These are phyloP conservation scores for Letharia lupina DNA, from an alignment of 495 filamentous ascomycete genomes.

Conservation along the genomic window DNA sequence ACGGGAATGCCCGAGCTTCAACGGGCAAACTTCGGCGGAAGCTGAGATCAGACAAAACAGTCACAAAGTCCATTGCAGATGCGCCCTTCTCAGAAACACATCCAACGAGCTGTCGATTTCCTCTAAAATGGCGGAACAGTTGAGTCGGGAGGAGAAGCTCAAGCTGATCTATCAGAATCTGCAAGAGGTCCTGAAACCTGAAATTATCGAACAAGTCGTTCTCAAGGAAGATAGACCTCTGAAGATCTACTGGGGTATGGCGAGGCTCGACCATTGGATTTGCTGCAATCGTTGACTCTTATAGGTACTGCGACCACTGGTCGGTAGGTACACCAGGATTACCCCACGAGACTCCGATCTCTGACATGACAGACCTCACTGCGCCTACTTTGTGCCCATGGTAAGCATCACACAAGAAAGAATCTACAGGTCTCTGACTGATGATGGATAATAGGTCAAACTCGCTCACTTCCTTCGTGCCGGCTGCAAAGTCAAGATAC, in stretches of 20 bases:
- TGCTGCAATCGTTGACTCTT: slow-evolving; percentile 14
- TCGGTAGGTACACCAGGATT: slow-evolving; percentile 7
- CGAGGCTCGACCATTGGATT: neutral
- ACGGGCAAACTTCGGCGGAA: neutral
- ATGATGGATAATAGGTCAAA: slow-evolving; percentile 40
- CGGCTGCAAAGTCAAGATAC: slow-evolving; percentile 70
- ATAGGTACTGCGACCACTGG: slow-evolving; percentile 73
- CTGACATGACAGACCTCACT: slow-evolving; percentile 48
- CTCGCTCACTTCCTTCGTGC: slow-evolving; percentile 81
- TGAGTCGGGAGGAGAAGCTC: slow-evolving; percentile 40
- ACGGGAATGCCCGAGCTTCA: neutral
- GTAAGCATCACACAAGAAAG: slow-evolving; percentile 29
- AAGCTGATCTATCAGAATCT: slow-evolving; percentile 74
- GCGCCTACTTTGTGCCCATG: slow-evolving; percentile 75
- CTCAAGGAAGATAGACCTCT: slow-evolving; percentile 60
- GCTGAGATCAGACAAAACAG: neutral
- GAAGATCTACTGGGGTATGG: slow-evolving; percentile 75
- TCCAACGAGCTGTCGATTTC: neutral
- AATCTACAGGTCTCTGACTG: neutral
- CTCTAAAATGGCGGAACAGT: slow-evolving; percentile 25
- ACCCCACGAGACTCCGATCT: neutral
- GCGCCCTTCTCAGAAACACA: too few relatives aligned
- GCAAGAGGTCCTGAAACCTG: slow-evolving; percentile 74
- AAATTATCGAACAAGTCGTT: slow-evolving; percentile 72
- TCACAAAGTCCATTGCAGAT: neutral